Evolutionary conservation across 768 basidiomycete genomes (phyloP).

Genomic region (Pleurotus cornucopiae): DNA sequence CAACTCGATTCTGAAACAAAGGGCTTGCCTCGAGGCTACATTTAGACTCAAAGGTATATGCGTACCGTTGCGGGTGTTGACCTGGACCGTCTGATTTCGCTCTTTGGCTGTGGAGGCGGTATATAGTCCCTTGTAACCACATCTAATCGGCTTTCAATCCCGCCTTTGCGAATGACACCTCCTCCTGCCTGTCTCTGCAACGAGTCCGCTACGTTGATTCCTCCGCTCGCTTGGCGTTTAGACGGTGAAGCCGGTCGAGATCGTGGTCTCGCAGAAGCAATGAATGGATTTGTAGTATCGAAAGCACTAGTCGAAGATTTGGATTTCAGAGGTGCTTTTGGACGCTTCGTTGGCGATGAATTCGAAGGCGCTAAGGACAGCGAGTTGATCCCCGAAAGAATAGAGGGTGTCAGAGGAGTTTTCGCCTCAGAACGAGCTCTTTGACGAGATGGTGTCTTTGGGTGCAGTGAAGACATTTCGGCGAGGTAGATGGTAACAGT

Average conservation of each 20-base stretch:
- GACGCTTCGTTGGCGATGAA: constrained; percentile 21
- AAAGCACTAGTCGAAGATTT: constrained; percentile 31
- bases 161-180: constrained; percentile 74
- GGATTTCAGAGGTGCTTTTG: constrained; percentile 10
- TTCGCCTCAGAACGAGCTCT: constrained; percentile 46
- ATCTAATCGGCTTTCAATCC: constrained; percentile 71
- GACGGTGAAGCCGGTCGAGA: constrained; percentile 61
- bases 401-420: constrained; percentile 47
- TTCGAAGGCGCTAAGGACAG: constrained; percentile 34
- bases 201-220: constrained; percentile 46
- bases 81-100: constrained; percentile 65
- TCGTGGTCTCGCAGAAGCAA: constrained; percentile 40
- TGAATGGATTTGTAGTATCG: constrained; percentile 62
- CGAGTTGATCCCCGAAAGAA: constrained; percentile 35
- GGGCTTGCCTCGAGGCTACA: not conserved
- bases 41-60: constrained; percentile 13
- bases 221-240: constrained; percentile 50
- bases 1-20: constrained; percentile 38
- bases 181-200: constrained; percentile 58
- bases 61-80: constrained; percentile 64
- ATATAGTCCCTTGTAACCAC: constrained; percentile 77
- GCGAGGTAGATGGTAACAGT: not conserved
- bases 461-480: constrained; percentile 10
- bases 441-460: constrained; percentile 45
- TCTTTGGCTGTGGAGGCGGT: constrained; percentile 54